Conservation (phyloP, 2,329 filamentous ascomycete genomes). For the Alternaria sp. region DNA sequence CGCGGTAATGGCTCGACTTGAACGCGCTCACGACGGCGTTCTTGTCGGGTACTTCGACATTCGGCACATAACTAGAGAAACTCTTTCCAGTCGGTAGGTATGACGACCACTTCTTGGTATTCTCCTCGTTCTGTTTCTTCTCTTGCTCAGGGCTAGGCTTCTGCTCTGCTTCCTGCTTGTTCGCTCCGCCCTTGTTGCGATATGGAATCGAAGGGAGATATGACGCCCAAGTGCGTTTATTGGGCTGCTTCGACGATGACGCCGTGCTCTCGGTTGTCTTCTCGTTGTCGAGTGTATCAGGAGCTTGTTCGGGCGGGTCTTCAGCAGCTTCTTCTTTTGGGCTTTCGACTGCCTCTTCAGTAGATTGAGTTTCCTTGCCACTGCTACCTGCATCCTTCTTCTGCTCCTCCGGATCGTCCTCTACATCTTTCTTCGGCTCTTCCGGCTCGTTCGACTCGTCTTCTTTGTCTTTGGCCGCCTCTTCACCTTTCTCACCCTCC, state of each 20-base stretch:
- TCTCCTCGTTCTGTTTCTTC: constrained; percentile 46
- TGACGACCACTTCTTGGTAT: constrained; percentile 55
- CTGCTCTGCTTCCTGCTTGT: constrained; percentile 26
- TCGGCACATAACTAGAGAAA: constrained; percentile 59
- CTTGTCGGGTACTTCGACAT: constrained; percentile 45
- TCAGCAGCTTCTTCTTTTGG: constrained; percentile 26
- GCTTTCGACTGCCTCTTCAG: constrained; percentile 17
- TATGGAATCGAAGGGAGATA: constrained; percentile 53
- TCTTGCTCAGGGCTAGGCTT: constrained; percentile 39
- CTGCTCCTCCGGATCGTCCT: background rate
- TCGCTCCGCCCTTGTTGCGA: constrained; percentile 36
- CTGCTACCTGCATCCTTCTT: constrained; percentile 16
- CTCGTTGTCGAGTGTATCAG: constrained; percentile 29
- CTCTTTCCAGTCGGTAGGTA: constrained; percentile 60
- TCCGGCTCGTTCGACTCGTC: background rate
- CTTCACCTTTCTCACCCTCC: constrained; percentile 14
- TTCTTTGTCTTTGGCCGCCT: constrained; percentile 15
- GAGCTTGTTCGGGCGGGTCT: constrained; percentile 44
- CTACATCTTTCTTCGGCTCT: constrained; percentile 13
- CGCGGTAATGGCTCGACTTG: constrained; percentile 55
- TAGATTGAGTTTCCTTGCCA: constrained; percentile 11
- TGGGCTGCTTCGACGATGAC: constrained; percentile 23
- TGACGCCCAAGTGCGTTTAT: constrained; percentile 50
- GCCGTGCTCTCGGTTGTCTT: constrained; percentile 24
- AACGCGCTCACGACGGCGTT: constrained; percentile 57